Conservation (phyloP, 2,329 filamentous ascomycete genomes). For the Elsinoe perseae region DNA sequence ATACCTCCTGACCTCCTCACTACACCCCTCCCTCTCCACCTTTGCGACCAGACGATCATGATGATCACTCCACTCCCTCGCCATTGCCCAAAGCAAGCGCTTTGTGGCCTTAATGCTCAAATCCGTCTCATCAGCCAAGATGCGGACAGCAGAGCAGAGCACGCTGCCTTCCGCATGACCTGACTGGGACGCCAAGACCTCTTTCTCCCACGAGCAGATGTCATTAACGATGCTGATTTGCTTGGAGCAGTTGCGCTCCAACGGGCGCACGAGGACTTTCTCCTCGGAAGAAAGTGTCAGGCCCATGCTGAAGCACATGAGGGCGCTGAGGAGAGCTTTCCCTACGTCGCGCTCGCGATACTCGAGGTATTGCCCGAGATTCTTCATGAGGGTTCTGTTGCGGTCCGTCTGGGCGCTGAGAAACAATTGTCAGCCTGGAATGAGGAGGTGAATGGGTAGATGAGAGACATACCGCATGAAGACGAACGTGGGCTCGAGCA, state of each 20-base stretch:
- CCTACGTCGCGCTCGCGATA: constrained; percentile 37
- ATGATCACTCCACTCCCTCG: constrained; percentile 29
- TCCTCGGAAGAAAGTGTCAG: constrained; percentile 27
- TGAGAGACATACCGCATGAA: constrained; percentile 32
- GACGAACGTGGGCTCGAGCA: constrained; percentile 33
- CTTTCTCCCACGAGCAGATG: constrained; percentile 38
- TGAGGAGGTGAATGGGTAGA: too few species aligned
- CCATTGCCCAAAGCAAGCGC: constrained; percentile 27
- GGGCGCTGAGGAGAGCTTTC: constrained; percentile 36
- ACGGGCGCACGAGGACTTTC: constrained; percentile 19
- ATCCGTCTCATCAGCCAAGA: constrained; percentile 25
- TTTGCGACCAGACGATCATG: constrained; percentile 21
- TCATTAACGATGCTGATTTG: constrained; percentile 39
- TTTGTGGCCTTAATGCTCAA: constrained; percentile 25
- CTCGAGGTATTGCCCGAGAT: constrained; percentile 31
- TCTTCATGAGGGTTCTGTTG: constrained; percentile 22
- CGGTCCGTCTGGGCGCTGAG: constrained; percentile 30
- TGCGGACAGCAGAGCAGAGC: constrained; percentile 30
- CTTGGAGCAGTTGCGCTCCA: constrained; percentile 33
- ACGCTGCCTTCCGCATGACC: constrained; percentile 24
- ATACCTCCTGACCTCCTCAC: background rate
- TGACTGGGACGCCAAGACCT: constrained; percentile 22
- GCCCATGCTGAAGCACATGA: constrained; percentile 35
- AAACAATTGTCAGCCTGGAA: too few species aligned
- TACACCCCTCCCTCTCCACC: background rate